phyloP scores from a whole-genome alignment of 1,139 yeast genomes.

The Pichiaceae sp. region DNA sequence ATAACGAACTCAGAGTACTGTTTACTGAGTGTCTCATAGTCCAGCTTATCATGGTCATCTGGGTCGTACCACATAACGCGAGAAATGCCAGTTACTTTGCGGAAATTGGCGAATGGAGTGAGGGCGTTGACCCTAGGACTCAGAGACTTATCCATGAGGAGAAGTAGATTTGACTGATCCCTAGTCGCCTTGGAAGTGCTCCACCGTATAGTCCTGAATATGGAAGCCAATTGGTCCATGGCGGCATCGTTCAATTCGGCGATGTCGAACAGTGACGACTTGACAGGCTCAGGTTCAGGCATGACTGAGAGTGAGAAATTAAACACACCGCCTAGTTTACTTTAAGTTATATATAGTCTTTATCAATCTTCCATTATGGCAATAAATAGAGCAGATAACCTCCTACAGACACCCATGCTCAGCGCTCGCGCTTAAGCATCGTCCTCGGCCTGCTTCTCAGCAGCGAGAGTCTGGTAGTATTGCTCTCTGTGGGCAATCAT shows the following conservation, averaged over 20 bases:
- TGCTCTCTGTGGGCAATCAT: conserved; percentile 71
- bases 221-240: conserved; percentile 11
- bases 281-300: not conserved
- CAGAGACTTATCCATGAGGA: conserved; percentile 49
- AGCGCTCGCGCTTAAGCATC: conserved; percentile 14
- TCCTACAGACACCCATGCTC: not conserved
- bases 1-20: conserved; percentile 31
- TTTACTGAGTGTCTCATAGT: conserved; percentile 13
- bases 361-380: not conserved
- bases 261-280: conserved; percentile 10
- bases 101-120: conserved; percentile 50
- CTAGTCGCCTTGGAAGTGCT: not conserved
- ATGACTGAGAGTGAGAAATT: not conserved
- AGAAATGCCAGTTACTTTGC: conserved; percentile 48
- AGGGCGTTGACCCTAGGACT: conserved; percentile 51
- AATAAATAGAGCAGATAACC: not conserved
- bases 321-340: no score
- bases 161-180: conserved; percentile 23
- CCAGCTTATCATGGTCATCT: conserved; percentile 5
- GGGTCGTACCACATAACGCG: conserved; percentile 52
- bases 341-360: no score
- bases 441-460: conserved; percentile 66
- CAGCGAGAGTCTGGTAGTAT: conserved; percentile 68
- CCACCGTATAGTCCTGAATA: conserved; percentile 11
- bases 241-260: conserved; percentile 6